These are phyloP conservation scores for Fomitopsis schrenkii DNA, from an alignment of 1,284 basidiomycete genomes.

Conservation along the genomic window DNA sequence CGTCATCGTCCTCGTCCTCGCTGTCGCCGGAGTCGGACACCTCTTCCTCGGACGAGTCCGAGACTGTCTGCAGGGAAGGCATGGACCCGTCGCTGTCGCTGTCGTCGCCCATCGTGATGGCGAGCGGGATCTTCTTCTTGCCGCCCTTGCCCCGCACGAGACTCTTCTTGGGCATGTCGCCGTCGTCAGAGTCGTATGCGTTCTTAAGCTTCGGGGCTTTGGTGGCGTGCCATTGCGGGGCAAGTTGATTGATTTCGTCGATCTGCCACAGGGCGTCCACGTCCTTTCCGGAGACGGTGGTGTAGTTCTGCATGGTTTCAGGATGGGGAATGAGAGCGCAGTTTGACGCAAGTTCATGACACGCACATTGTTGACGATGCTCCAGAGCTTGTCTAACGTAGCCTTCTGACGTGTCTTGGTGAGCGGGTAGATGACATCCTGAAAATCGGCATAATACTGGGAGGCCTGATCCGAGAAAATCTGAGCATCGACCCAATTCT, in stretches of 20 bases:
- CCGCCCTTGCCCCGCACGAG: conserved; percentile 13
- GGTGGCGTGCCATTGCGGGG: conserved; percentile 57
- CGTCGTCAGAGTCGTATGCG: conserved; percentile 26
- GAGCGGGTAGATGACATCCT: conserved; percentile 56
- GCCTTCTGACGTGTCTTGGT: conserved; percentile 42
- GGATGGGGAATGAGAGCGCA: neutral
- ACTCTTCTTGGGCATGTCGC: conserved; percentile 13
- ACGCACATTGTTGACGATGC: conserved; percentile 52
- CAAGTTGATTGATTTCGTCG: conserved; percentile 43
- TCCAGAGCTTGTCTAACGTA: conserved; percentile 61
- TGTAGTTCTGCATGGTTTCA: conserved; percentile 52
- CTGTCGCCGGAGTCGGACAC: conserved; percentile 30
- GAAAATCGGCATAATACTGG: conserved; percentile 42
- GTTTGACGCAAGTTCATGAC: neutral
- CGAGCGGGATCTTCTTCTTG: conserved; percentile 32
- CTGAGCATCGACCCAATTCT: conserved; percentile 64
- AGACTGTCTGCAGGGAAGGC: conserved; percentile 60
- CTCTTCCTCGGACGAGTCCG: conserved; percentile 44
- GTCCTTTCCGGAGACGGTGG: conserved; percentile 41
- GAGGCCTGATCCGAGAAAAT: conserved; percentile 54
- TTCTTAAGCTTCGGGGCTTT: conserved; percentile 19
- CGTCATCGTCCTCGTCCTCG: conserved; percentile 32
- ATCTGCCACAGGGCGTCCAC: conserved; percentile 65
- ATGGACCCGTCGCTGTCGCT: conserved; percentile 47
- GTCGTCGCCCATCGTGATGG: conserved; percentile 41